Evolutionary conservation across 106 monocot genomes (phyloP).

Genomic region (Cymbidium sinense): DNA sequence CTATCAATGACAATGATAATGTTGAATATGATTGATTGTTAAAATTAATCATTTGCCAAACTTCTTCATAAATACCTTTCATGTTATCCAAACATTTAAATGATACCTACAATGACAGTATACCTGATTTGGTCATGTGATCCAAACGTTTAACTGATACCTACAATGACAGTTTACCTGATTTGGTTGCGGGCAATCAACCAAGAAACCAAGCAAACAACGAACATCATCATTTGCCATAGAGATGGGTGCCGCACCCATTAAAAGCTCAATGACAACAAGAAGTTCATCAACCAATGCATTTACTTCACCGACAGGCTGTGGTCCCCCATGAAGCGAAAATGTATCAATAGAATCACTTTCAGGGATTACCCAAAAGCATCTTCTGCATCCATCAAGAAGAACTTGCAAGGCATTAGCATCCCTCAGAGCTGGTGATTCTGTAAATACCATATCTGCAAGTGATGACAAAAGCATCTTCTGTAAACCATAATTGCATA

Average conservation of each 20-base stretch:
- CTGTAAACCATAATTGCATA: slow-evolving; percentile 86
- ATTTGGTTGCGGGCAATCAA: slow-evolving; percentile 93
- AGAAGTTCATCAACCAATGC: slow-evolving; percentile 92
- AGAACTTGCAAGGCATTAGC: slow-evolving; percentile 94
- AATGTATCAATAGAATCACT: slow-evolving; percentile 65
- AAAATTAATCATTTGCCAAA: slow-evolving; percentile 1
- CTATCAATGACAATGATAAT: neutral
- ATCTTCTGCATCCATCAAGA: slow-evolving; percentile 96
- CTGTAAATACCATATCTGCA: slow-evolving; percentile 97
- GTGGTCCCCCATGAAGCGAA: slow-evolving; percentile 38
- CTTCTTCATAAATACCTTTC: neutral
- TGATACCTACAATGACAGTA: neutral
- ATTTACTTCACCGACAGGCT: slow-evolving; percentile 83
- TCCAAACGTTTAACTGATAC: neutral
- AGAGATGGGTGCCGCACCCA: slow-evolving; percentile 66
- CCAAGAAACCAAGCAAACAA: slow-evolving; percentile 76
- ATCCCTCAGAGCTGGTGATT: slow-evolving; percentile 77
- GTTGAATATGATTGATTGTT: neutral
- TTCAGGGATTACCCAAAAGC: slow-evolving; percentile 87
- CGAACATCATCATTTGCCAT: slow-evolving; percentile 65
- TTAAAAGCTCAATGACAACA: slow-evolving; percentile 83
- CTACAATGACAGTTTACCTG: slow-evolving; percentile 39
- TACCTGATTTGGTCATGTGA: slow-evolving; percentile 99
- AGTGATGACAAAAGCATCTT: slow-evolving; percentile 97
- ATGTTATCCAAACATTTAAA: neutral